Evolutionary conservation across 75 land plant species (phyloP), one percentile per base, ranked within the genome.

Genomic region (Cunninghamia lanceolata): DNA sequence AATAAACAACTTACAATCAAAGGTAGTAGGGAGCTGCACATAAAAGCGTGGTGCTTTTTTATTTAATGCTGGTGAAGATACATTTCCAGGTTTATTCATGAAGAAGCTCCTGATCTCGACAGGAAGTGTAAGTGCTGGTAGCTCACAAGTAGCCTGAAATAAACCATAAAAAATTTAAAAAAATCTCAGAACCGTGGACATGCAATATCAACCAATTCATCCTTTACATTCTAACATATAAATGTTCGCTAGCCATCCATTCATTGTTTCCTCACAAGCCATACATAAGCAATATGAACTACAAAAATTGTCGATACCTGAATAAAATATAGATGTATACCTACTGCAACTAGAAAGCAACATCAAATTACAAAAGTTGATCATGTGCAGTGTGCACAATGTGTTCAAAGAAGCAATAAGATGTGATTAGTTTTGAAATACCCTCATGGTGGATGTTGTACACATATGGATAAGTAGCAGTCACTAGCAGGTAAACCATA

Each of bases 81-180:
- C 53, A 47, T 82, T 82, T 25, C 50, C 54, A 32, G 54, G 28
- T 47, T 87, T 84, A 74, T 35, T 85, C 19, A 40, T 75, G 84
- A 94, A 94, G 63, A 94, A 93, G 66, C 86, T 84, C 77, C 84
- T 87, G 47, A 93, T 75, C 66, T 84, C 74, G 15, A 25, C 30
- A 50, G 95, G 95, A 35, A 94, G 89, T 36, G 38, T 39, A 46
- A 52, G 39, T 82, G 50, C 85, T 71, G 90, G 90, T 66, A 92
- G 56, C 66, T 94, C 95, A 86, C 91, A 92, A 66, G 95, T 94
- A 43, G 95, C 94, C 95, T 94, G 89, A 36, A 80, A 80, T 13
- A 45, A 45, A 45, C 50, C 30, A 80, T 45, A 45, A 43, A 10
- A 80, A 50, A 13, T 14, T 50, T 0, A 2, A 50, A 50, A 39